Conservation (phyloP, 306 rosid genomes). For the Psophocarpus tetragonolobus region DNA sequence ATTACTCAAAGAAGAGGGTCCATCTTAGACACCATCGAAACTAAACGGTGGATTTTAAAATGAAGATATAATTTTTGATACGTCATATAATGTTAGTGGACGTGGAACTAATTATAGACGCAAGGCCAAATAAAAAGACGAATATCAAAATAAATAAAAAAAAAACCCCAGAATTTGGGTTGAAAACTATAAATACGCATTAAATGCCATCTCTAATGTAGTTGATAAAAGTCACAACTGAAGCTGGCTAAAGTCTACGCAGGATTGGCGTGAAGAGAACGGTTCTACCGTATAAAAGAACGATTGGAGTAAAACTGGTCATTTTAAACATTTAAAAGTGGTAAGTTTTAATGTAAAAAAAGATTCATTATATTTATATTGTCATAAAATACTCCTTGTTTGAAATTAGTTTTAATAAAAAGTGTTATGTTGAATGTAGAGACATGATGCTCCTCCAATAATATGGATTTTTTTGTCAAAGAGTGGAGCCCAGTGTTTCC, state of each 20-base stretch:
- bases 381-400: no score
- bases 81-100: constrained; percentile 29
- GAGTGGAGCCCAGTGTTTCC: constrained; percentile 53
- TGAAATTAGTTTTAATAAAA: neutral
- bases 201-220: neutral
- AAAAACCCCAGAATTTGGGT: neutral
- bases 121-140: constrained; percentile 13
- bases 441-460: constrained; percentile 33
- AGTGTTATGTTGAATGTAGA: neutral
- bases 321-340: neutral
- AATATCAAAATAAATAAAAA: neutral
- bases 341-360: neutral
- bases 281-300: neutral
- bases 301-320: neutral
- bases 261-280: neutral
- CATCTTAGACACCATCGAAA: constrained; percentile 14
- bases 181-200: neutral
- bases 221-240: constrained; percentile 17
- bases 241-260: neutral
- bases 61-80: constrained; percentile 27
- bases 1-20: constrained; percentile 27
- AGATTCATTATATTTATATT: neutral
- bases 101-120: constrained; percentile 32
- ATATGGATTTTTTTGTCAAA: constrained; percentile 39
- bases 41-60: constrained; percentile 38